These are phyloP conservation scores for Byssoonygena ceratinophila DNA, from an alignment of 2,329 filamentous ascomycete species.

Conservation along the genomic window DNA sequence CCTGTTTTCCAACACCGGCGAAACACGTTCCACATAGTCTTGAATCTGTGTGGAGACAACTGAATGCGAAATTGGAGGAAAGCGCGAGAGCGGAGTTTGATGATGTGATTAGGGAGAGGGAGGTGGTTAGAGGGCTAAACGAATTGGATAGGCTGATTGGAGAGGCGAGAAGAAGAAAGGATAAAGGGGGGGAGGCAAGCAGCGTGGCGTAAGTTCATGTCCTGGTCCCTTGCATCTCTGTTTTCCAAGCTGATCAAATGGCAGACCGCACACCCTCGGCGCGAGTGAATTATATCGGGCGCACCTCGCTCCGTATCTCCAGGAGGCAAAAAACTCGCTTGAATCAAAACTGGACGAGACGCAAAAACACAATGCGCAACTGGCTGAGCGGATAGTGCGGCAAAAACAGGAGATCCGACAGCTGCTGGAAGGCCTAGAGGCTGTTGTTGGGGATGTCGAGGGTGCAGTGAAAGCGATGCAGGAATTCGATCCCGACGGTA, in stretches of 20 bases:
- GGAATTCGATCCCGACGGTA: slow-evolving; percentile 30
- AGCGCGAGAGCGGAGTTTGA: slow-evolving; percentile 51
- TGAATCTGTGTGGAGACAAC: slow-evolving; percentile 48
- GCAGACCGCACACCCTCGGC: slow-evolving; percentile 49
- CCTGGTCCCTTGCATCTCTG: slow-evolving; percentile 1
- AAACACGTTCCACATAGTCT: slow-evolving; percentile 47
- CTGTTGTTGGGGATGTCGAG: slow-evolving; percentile 48
- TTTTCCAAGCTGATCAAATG: not conserved
- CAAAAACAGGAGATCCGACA: slow-evolving; percentile 50
- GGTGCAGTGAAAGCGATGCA: slow-evolving; percentile 37
- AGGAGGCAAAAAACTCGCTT: slow-evolving; percentile 41
- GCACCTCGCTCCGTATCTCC: slow-evolving; percentile 49
- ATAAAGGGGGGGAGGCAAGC: slow-evolving; percentile 32
- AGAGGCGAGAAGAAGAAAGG: slow-evolving; percentile 47
- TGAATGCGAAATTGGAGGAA: slow-evolving; percentile 49
- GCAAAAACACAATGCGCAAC: slow-evolving; percentile 44
- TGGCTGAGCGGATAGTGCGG: slow-evolving; percentile 42
- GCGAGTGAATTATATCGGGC: slow-evolving; percentile 48
- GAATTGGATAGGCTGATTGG: slow-evolving; percentile 50
- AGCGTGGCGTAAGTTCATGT: slow-evolving; percentile 39
- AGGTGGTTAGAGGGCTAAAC: slow-evolving; percentile 49
- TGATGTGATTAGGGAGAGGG: slow-evolving; percentile 46
- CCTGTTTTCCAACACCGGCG: slow-evolving; percentile 54
- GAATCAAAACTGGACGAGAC: slow-evolving; percentile 41
- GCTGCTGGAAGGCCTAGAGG: slow-evolving; percentile 46